phyloP scores from a whole-genome alignment of 148 eudicot species.

The Camellia sinensis region DNA sequence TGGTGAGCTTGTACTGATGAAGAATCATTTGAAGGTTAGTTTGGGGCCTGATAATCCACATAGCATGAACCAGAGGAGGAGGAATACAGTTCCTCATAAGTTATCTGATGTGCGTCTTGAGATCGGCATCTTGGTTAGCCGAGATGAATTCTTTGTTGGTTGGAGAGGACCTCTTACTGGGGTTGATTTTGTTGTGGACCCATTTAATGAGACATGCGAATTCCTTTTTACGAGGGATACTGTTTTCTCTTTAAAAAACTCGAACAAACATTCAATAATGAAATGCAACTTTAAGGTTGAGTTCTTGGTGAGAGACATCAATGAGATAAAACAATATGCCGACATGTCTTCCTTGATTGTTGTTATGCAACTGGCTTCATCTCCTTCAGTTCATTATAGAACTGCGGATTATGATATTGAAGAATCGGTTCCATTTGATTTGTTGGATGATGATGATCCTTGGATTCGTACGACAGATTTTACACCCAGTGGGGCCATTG shows the following conservation, averaged over 20 bases:
- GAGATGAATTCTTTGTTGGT: constrained; percentile 55
- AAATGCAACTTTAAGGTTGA: constrained; percentile 70
- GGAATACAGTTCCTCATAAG: constrained; percentile 42
- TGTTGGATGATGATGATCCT: constrained; percentile 92
- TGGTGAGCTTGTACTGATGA: constrained; percentile 40
- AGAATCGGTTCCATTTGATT: constrained; percentile 55
- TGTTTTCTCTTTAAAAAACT: constrained; percentile 55
- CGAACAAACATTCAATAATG: constrained; percentile 36
- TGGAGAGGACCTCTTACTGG: constrained; percentile 71
- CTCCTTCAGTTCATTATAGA: constrained; percentile 68
- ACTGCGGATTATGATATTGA: constrained; percentile 85
- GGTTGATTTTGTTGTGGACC: constrained; percentile 67
- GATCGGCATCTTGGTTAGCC: constrained; percentile 53
- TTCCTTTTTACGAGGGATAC: constrained; percentile 50
- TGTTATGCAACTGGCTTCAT: constrained; percentile 58
- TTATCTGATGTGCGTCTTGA: constrained; percentile 50
- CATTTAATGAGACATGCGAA: constrained; percentile 66
- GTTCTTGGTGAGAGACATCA: constrained; percentile 71
- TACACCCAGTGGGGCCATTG: constrained; percentile 63
- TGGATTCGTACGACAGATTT: constrained; percentile 93
- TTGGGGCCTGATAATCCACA: constrained; percentile 70
- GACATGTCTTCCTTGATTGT: constrained; percentile 42
- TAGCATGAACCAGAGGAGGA: constrained; percentile 58
- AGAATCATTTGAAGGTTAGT: constrained; percentile 48
- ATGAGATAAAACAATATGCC: constrained; percentile 33